Base-by-base conservation (phyloP, 2,329 filamentous ascomycete species). In the Trichoderma simmonsii region DNA sequence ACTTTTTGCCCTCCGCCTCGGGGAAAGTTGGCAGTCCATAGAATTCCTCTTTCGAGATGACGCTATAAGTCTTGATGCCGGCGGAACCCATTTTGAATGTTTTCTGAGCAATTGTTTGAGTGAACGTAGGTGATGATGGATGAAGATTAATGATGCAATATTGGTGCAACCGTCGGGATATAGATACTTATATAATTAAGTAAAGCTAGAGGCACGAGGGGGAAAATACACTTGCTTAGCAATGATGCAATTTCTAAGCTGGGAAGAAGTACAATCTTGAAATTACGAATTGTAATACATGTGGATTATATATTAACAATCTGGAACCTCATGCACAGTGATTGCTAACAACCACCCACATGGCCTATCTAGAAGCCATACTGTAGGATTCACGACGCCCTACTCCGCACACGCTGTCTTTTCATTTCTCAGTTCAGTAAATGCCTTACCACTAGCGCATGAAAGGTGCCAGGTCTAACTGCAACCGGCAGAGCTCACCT, bases 11-110 rank as follows among this genome's bases (percentile, higher is more conserved):
- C 4, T 73, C 36, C 2, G 14, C 43, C 18, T 71, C 48, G 15
- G 60, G 43, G 12, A 71, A 71, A 11, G 54, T 66, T n/a, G 69
- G 69, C 2, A 71, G 51, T 18, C 69, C 69, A n/a, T 71, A 54
- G 15, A 51, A 70, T 7, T 63, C 60, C 1, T 51, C 68, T 32
- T 69, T 69, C 4, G 66, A 69, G 12, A 6, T 24, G 28, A 65
- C 28, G 12, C n/a, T 65, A 15, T 65, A 34, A n/a, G 43, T 24
- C 12, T 65, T 65, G n/a, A 54, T 12, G 15, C 3, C 21, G 11
- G 2, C 6, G n/a, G n/a, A 54, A 54, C 12, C 4, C 62, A 65
- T 65, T 24, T 6, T 6, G 15, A 18, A 14, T 2, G 1, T 6
- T 26, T 0, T n/a, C 26, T n/a, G 18, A 11, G 39, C 21, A n/a